Evolutionary conservation across 2,329 filamentous ascomycete genomes (phyloP).

Genomic region (Thielaviopsis ethacetica): DNA sequence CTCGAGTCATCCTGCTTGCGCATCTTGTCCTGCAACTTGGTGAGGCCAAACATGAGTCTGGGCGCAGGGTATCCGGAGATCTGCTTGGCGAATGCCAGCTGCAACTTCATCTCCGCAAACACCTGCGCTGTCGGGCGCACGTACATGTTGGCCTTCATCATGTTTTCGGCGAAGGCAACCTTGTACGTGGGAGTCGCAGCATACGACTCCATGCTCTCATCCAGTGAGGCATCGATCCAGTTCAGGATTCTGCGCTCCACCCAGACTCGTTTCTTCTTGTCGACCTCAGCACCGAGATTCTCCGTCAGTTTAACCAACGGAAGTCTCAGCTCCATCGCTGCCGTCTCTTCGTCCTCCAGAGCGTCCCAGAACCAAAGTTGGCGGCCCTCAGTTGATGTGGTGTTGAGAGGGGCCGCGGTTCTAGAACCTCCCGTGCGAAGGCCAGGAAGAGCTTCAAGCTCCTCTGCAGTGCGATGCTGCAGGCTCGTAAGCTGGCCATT

Average conservation of each 20-base stretch:
- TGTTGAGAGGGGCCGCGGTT: slow-evolving; percentile 1
- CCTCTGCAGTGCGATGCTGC: background rate
- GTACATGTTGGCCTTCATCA: background rate
- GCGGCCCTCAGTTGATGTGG: background rate
- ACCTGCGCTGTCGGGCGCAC: background rate
- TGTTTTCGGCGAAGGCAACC: background rate
- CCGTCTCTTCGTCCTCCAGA: background rate
- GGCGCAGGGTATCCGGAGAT: background rate
- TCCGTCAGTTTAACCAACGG: background rate
- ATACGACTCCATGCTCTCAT: background rate
- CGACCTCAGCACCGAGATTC: background rate
- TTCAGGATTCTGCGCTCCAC: background rate
- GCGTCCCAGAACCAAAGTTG: background rate
- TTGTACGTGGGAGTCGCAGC: background rate
- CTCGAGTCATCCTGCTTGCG: background rate
- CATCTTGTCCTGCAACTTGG: background rate
- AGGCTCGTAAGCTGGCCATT: background rate
- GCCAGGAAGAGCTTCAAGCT: background rate
- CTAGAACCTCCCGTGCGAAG: slow-evolving; percentile 1
- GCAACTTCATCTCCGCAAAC: background rate
- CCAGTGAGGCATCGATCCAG: background rate
- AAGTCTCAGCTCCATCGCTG: background rate
- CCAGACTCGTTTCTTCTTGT: background rate
- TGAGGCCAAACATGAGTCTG: slow-evolving; percentile 1
- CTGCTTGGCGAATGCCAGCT: background rate